phyloP scores from a whole-genome alignment of 495 filamentous ascomycete species.

The Talaromyces nanjingensis region DNA sequence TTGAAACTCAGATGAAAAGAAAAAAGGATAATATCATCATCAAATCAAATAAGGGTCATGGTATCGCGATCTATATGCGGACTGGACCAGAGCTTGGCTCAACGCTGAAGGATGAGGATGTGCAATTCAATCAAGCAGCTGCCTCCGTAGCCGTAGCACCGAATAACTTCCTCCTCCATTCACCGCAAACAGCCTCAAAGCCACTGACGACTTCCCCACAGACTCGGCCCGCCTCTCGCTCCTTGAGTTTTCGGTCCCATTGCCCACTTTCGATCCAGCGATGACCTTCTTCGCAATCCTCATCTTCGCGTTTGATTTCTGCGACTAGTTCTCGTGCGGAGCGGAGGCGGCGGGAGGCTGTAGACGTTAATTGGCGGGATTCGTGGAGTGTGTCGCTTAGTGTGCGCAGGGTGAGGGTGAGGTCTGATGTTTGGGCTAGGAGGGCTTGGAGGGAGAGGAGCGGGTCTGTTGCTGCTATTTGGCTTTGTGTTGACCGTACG shows the following conservation, averaged over 20 bases:
- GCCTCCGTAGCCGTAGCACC: slow-evolving; percentile 26
- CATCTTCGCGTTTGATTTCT: slow-evolving; percentile 75
- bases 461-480: slow-evolving; percentile 18
- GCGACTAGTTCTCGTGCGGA: slow-evolving; percentile 72
- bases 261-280: slow-evolving; percentile 71
- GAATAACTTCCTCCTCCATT: slow-evolving; percentile 52
- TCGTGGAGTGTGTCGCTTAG: slow-evolving; percentile 92
- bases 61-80: slow-evolving; percentile 1
- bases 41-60: not conserved
- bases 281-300: slow-evolving; percentile 70
- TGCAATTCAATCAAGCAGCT: not conserved
- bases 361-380: slow-evolving; percentile 76
- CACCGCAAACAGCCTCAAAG: slow-evolving; percentile 78
- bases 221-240: slow-evolving; percentile 68
- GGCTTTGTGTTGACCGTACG: slow-evolving; percentile 19
- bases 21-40: not conserved
- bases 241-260: slow-evolving; percentile 68
- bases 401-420: slow-evolving; percentile 72
- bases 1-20: not conserved
- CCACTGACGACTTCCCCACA: slow-evolving; percentile 84
- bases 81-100: not conserved
- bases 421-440: slow-evolving; percentile 58
- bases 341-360: slow-evolving; percentile 67
- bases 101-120: not conserved
- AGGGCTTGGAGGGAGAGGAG: slow-evolving; percentile 49